phyloP scores from a whole-genome alignment of 768 basidiomycete species.

The Guyanaporus albipodus region DNA sequence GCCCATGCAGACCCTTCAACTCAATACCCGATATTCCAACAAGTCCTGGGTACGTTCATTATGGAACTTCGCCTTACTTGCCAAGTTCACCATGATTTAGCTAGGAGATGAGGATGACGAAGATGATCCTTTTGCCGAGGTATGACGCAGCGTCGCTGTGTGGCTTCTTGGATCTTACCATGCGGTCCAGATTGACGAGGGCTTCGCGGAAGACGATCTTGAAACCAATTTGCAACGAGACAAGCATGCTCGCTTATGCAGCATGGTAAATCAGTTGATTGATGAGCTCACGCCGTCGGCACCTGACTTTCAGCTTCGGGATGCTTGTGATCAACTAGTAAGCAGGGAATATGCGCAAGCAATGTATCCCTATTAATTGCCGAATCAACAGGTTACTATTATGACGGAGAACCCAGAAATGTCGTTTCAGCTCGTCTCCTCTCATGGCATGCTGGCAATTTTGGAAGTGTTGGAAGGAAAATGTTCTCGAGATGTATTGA shows the following conservation, averaged over 20 bases:
- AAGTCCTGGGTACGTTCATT: slow-evolving; percentile 70
- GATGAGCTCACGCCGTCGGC: slow-evolving; percentile 82
- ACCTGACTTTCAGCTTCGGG: slow-evolving; percentile 76
- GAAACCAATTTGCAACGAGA: slow-evolving; percentile 91
- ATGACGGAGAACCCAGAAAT: slow-evolving; percentile 81
- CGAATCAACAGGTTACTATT: slow-evolving; percentile 58
- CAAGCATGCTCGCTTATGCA: slow-evolving; percentile 85
- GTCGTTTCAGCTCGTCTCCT: slow-evolving; percentile 81
- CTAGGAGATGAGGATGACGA: slow-evolving; percentile 83
- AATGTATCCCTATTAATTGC: background rate
- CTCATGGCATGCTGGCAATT: slow-evolving; percentile 94
- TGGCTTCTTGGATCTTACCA: slow-evolving; percentile 4
- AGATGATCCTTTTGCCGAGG: slow-evolving; percentile 96
- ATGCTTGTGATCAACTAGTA: slow-evolving; percentile 87
- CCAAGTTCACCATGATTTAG: slow-evolving; percentile 31
- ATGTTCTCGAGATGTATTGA: slow-evolving; percentile 79
- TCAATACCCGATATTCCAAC: slow-evolving; percentile 83
- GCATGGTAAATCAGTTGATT: slow-evolving; percentile 76
- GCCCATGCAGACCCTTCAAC: slow-evolving; percentile 69
- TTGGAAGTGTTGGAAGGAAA: slow-evolving; percentile 89
- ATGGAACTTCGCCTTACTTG: slow-evolving; percentile 5
- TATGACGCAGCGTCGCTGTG: slow-evolving; percentile 24
- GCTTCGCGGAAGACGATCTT: slow-evolving; percentile 86
- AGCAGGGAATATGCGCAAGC: slow-evolving; percentile 20
- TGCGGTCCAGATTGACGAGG: slow-evolving; percentile 75